A percentile compares a stretch with the other conserved stretches of the same genome.
phyloP scores from a whole-genome alignment of 23 red algal species.

The Gracilaria domingensis region DNA sequence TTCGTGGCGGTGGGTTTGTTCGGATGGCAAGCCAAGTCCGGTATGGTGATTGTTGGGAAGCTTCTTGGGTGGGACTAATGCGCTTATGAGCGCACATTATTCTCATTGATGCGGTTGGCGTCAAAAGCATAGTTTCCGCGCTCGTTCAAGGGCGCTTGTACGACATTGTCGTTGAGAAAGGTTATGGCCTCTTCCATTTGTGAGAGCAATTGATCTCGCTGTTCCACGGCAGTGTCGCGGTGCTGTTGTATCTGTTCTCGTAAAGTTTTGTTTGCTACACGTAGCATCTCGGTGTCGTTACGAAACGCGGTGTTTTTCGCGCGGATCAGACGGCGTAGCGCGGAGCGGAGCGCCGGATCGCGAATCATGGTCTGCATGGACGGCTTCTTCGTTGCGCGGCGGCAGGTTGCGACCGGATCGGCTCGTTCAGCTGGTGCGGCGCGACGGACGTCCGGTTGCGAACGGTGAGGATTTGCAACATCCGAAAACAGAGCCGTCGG shows the following conservation, averaged over 20 bases:
- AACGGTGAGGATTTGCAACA: too few relatives aligned
- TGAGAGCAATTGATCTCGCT: conserved; percentile 17
- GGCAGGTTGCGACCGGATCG: not conserved
- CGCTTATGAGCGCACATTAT: conserved; percentile 1
- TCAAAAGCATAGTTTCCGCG: conserved; percentile 71
- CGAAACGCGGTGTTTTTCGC: conserved; percentile 58
- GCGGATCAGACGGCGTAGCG: conserved; percentile 58
- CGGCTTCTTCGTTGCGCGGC: not conserved
- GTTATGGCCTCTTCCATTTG: conserved; percentile 57
- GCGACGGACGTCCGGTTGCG: too few relatives aligned
- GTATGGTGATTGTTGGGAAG: conserved; percentile 91
- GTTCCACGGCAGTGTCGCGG: conserved; percentile 19
- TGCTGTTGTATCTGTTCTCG: conserved; percentile 61
- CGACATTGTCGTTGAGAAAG: conserved; percentile 65
- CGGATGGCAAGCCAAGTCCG: conserved; percentile 92
- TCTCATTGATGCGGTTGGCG: conserved; percentile 45
- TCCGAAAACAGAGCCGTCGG: too few relatives aligned
- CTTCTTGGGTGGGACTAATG: conserved; percentile 74
- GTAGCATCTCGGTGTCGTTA: conserved; percentile 54
- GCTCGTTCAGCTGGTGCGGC: not conserved
- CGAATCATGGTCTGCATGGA: not conserved
- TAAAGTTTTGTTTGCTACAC: conserved; percentile 39
- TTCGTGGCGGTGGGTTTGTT: conserved; percentile 77
- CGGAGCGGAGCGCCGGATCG: conserved; percentile 45
- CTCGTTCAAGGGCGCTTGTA: conserved; percentile 66